Conservation (phyloP, 2,329 filamentous ascomycete species). For the Arthrobotrys sphaeroides region DNA sequence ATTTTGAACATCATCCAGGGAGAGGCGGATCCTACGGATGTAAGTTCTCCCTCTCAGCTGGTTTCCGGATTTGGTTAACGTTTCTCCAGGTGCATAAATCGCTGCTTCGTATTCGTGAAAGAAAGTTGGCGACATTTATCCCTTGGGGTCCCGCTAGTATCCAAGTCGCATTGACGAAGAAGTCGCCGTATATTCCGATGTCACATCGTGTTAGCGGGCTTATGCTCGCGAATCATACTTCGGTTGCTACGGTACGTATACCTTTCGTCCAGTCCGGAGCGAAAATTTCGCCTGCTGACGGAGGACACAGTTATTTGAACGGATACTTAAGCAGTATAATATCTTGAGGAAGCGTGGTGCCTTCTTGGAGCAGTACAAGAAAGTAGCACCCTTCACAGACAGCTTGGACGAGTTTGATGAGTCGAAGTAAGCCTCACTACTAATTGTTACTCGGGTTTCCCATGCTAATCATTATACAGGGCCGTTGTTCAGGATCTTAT, state of each 20-base stretch:
- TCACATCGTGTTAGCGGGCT: conserved; percentile 93
- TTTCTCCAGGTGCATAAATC: conserved; percentile 82
- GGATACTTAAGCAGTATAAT: conserved; percentile 91
- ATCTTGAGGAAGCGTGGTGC: conserved; percentile 95
- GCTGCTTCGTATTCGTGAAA: conserved; percentile 91
- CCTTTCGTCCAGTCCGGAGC: conserved; percentile 23
- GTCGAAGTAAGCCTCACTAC: conserved; percentile 67
- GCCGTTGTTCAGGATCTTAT: conserved; percentile 86
- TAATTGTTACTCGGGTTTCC: neutral
- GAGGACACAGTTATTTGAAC: conserved; percentile 78
- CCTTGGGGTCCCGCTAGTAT: conserved; percentile 98
- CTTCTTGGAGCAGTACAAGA: conserved; percentile 95
- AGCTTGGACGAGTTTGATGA: conserved; percentile 95
- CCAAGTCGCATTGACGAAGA: conserved; percentile 94
- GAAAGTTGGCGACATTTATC: conserved; percentile 92
- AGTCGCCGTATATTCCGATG: conserved; percentile 94
- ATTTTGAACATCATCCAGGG: conserved; percentile 99
- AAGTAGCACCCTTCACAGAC: conserved; percentile 90
- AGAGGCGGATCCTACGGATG: conserved; percentile 96
- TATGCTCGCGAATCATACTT: conserved; percentile 98
- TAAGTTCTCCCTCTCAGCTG: conserved; percentile 56
- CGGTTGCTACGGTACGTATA: conserved; percentile 79
- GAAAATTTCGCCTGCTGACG: neutral
- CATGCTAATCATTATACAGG: conserved; percentile 21
- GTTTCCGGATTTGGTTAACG: conserved; percentile 7